phyloP scores from a whole-genome alignment of 2,329 filamentous ascomycete species.

The Fusarium anguioides region DNA sequence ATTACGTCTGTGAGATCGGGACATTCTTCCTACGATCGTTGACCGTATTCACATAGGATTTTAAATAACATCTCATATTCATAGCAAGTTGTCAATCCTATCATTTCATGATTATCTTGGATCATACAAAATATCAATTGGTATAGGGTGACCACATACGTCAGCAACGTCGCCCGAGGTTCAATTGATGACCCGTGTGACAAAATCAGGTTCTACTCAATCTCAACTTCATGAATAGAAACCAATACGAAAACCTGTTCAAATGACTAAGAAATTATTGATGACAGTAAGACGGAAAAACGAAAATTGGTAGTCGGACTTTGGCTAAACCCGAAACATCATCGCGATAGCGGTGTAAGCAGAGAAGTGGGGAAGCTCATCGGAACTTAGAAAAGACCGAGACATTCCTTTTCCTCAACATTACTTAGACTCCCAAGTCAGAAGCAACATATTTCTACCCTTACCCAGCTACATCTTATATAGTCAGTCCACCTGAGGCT shows the following conservation, averaged over 20 bases:
- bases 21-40: no score
- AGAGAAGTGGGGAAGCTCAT: constrained; percentile 5
- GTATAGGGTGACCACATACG: background rate
- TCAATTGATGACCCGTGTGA: background rate
- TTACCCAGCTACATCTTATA: no score
- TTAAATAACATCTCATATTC: no score
- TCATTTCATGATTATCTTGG: no score
- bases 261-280: background rate
- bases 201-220: background rate
- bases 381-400: constrained; percentile 25
- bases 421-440: background rate
- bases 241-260: background rate
- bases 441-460: no score
- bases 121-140: no score
- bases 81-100: no score
- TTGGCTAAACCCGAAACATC: background rate
- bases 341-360: background rate
- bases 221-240: background rate
- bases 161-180: no score
- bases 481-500: background rate
- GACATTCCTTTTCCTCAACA: background rate
- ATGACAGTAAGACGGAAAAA: background rate
- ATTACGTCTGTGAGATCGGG: background rate
- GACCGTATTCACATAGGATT: no score
- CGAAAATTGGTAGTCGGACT: constrained; percentile 12